Percentiles rank a stretch among this genome's conserved stretches.
phyloP scores from a whole-genome alignment of 345 rosid species.

The Rhizophora apiculata region DNA sequence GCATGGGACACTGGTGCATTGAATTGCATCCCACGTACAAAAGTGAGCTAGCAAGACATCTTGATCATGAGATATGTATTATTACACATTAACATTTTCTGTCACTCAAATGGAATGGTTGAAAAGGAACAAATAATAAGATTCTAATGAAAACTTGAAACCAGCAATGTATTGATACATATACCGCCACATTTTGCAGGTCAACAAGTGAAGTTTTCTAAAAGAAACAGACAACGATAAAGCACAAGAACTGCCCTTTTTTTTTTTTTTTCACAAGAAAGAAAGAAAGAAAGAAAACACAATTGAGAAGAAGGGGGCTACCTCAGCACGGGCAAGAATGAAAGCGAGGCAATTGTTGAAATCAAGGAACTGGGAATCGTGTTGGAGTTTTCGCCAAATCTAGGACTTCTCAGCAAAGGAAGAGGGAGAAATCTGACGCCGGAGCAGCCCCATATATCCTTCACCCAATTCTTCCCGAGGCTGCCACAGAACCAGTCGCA shows the following conservation, averaged over 20 bases:
- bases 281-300: background rate
- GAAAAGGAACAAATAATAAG: no score
- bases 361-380: constrained; percentile 85
- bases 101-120: no score
- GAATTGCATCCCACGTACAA: background rate
- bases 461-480: constrained; percentile 74
- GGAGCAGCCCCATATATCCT: constrained; percentile 76
- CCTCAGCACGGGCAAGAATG: constrained; percentile 82
- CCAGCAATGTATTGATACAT: no score
- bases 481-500: constrained; percentile 57
- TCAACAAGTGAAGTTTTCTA: no score
- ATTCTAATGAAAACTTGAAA: no score
- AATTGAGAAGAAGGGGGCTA: constrained; percentile 15
- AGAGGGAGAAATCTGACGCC: constrained; percentile 82
- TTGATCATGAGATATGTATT: background rate
- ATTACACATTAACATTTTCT: no score
- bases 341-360: constrained; percentile 91
- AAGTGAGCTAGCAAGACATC: background rate
- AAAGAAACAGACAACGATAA: no score
- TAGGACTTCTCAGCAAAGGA: constrained; percentile 78
- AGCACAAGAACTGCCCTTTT: no score
- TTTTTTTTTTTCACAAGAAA: background rate
- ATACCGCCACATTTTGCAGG: no score
- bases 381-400: constrained; percentile 89
- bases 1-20: background rate